Evolutionary conservation across 2,329 filamentous ascomycete genomes (phyloP).

Genomic region (Ophiosphaerella narmari): DNA sequence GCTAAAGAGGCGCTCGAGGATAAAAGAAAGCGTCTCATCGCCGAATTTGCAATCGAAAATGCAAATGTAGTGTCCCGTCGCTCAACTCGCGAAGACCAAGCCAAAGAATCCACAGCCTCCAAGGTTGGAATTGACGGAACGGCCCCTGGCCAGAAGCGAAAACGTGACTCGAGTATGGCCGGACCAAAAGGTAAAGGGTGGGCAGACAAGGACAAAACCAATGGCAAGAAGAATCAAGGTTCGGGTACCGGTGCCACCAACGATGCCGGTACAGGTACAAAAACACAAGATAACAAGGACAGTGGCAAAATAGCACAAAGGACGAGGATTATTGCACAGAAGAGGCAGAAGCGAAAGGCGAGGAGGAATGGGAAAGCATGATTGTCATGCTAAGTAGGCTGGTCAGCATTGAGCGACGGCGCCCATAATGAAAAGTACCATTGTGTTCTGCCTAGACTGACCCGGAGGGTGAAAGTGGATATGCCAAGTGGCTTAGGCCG

Average conservation of each 20-base stretch:
- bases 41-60: conserved; percentile 98
- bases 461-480: too few species aligned
- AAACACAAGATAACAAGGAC: conserved; percentile 42
- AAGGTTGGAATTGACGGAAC: conserved; percentile 19
- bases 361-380: conserved; percentile 62
- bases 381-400: neutral
- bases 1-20: conserved; percentile 60
- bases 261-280: conserved; percentile 1
- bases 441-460: neutral
- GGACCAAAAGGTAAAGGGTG: conserved; percentile 12
- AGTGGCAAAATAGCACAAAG: conserved; percentile 60
- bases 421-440: conserved; percentile 2
- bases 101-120: conserved; percentile 50
- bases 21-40: conserved; percentile 86
- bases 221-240: conserved; percentile 16
- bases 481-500: too few species aligned
- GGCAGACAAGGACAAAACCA: conserved; percentile 17
- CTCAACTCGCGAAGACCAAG: conserved; percentile 64
- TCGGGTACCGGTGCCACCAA: conserved; percentile 25
- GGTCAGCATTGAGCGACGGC: conserved; percentile 18
- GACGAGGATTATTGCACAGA: conserved; percentile 83
- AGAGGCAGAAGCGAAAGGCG: conserved; percentile 71
- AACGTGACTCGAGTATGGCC: conserved; percentile 36
- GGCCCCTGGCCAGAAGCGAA: conserved; percentile 44
- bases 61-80: conserved; percentile 90